Conservation (phyloP, 192 early-diverging fungal species). For the Entophlyctis helioformis region DNA sequence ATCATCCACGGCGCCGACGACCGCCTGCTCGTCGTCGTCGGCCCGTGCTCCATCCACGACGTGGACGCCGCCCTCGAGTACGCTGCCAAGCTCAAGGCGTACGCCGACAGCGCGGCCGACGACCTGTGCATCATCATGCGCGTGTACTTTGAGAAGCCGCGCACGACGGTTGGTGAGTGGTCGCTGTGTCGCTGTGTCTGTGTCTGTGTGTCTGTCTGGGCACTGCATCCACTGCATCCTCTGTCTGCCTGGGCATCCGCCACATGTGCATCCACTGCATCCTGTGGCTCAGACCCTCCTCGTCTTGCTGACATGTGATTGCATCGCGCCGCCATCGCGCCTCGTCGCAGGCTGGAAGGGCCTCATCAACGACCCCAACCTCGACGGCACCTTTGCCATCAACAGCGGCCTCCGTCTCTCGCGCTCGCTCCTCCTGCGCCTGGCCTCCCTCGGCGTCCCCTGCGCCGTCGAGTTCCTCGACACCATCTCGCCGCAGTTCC, state of each 20-base stretch:
- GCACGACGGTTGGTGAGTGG: conserved; percentile 88
- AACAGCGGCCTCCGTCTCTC: conserved; percentile 87
- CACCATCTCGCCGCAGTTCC: conserved; percentile 91
- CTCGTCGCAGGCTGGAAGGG: conserved; percentile 73
- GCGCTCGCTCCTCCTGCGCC: conserved; percentile 55
- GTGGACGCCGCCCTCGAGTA: conserved; percentile 77
- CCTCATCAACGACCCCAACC: conserved; percentile 53
- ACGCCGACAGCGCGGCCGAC: conserved; percentile 14
- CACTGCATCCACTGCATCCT: too few relatives aligned
- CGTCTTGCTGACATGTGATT: too few relatives aligned
- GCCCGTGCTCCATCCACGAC: conserved; percentile 97
- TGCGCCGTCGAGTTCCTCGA: conserved; percentile 83
- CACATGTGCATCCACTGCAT: too few relatives aligned
- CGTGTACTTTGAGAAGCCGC: conserved; percentile 95
- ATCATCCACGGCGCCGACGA: conserved; percentile 72
- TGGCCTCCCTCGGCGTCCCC: conserved; percentile 68
- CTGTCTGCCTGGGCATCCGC: too few relatives aligned
- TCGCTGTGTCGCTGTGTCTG: too few relatives aligned
- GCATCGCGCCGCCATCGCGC: too few relatives aligned
- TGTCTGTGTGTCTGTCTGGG: conserved; percentile 30
- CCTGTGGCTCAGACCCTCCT: too few relatives aligned
- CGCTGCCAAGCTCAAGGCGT: conserved; percentile 19
- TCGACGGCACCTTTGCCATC: conserved; percentile 70
- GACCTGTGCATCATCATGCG: conserved; percentile 84
- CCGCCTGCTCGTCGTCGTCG: conserved; percentile 84